Conservation (phyloP, 805 yeast species). For the Teunomyces cretensis region DNA sequence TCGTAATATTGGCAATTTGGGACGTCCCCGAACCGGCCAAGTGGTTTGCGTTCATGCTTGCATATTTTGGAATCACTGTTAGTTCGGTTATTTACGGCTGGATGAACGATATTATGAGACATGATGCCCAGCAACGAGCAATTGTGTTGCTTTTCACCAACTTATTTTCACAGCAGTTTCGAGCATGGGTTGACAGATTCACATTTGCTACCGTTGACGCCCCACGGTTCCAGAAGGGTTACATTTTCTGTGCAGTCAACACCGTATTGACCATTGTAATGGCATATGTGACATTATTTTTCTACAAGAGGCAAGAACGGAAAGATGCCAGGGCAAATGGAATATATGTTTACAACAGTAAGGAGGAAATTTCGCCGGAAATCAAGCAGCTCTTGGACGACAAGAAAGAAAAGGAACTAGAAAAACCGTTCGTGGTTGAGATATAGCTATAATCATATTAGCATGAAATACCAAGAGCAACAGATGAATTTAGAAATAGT, state of each 20-base stretch:
- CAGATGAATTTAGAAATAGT: too few species aligned
- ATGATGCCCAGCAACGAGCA: constrained; percentile 21
- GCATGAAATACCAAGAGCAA: too few species aligned
- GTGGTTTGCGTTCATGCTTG: constrained; percentile 26
- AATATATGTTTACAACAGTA: constrained; percentile 16
- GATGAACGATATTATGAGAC: constrained; percentile 24
- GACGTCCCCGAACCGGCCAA: constrained; percentile 21
- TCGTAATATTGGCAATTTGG: constrained; percentile 24
- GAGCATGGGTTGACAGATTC: constrained; percentile 21
- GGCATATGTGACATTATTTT: constrained; percentile 21
- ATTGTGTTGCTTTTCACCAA: constrained; percentile 21
- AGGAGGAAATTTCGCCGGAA: not conserved
- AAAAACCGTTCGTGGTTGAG: not conserved
- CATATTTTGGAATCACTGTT: constrained; percentile 22
- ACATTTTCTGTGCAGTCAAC: constrained; percentile 17
- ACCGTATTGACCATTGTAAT: constrained; percentile 8
- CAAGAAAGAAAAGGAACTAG: not conserved
- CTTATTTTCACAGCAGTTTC: constrained; percentile 19
- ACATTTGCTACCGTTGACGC: constrained; percentile 22
- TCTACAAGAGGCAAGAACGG: constrained; percentile 21
- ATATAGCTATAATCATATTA: too few species aligned
- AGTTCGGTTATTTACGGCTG: constrained; percentile 23
- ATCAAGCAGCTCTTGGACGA: not conserved
- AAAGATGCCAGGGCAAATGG: constrained; percentile 19
- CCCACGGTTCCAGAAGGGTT: constrained; percentile 21